Evolutionary conservation across 176 grass and related monocot genomes (phyloP), one percentile per base, ranked within the genome.

Genomic region (Avena atlantica): DNA sequence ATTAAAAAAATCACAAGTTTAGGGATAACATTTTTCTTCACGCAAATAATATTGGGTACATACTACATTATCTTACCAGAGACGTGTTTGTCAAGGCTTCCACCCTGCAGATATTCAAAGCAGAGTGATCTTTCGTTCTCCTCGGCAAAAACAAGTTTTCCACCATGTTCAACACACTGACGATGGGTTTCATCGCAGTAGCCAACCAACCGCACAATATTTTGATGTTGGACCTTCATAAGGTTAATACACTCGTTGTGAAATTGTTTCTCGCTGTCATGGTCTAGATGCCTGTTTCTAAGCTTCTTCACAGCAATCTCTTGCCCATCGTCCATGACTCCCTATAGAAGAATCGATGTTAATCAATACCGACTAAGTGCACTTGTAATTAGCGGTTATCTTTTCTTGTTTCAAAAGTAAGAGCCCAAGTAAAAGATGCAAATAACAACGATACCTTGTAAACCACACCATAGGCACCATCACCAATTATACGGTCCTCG

Each of bases 391-490:
- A 37, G 14, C 2, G 2, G 12, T 29, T 29, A 29, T 40, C 37
- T 0, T 7, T 11, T 3, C 4, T 36, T 36, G 27, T 66, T 23
- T 66, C 0, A 34, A 66, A 66, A 31, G 31, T 9, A 67, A 2
- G 16, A 16, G 2, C 63, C 25, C 0, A 15, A 66, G 25, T 47
- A 17, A 4, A 50, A 17, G 12, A 49, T 0, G 1, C 9, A 65
- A 12, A 0, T 49, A 6, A 63, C 15, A 80, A 27, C 2, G 42
- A 81, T 81, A 66, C 79, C 79, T 67, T 67, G 44, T 81, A 81
- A 49, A 81, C 79, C 5, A 34, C 44, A 51, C 79, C 79, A 67
- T 67, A 67, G 0, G 23, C 5, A 5, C 60, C 79, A 66, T 0
- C 1, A 20, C 61, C 79, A 81, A 81, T 20, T 67, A 81, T 8